Base-by-base conservation (phyloP, 1,284 basidiomycete species). In the Trametes sp. region DNA sequence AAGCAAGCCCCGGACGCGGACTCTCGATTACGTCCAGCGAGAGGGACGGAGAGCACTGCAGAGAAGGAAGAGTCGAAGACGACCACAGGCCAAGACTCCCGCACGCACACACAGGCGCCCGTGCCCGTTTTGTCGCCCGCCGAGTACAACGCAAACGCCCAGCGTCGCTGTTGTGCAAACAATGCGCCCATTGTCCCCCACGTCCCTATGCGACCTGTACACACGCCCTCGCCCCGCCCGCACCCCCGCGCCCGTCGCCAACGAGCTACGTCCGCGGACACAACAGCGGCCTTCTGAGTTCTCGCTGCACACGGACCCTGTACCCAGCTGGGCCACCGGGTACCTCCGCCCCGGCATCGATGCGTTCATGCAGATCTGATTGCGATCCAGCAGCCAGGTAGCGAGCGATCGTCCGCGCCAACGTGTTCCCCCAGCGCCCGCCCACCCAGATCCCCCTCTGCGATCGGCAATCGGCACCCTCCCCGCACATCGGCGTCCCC, bases 11-110 rank as follows among this genome's bases (percentile, higher is more conserved):
- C 63, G 59, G 67, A 63, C 64, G 67, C 69, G 65, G 70, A 67
- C 70, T 61, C 65, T 64, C 63, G 65, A 65, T 69, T 69, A 70
- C 68, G 69, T 69, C 66, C 67, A 64, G 57, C 35, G 56, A 56
- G 62, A 61, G 44, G 62, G 65, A 66, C 65, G 55, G 60, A 65
- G 57, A 67, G 59, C 55, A 42, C 54, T 57, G 57, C 11, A 35
- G 31, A 46, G 50, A 54, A 42, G 14, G 38, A 49, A 33, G n/a
- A n/a, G n/a, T n/a, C n/a, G n/a, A n/a, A n/a, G 24, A 33, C 33
- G 31, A 10, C 11, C 31, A 14, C n/a, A 9, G 13, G 33, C 19
- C 35, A 33, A 36, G 45, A 16, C 21, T 54, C 50, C 28, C 21
- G 11, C 6, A 29, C n/a, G n/a, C n/a, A n/a, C n/a, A n/a, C n/a